Percentiles rank a stretch among this genome's conserved stretches.
Evolutionary conservation across 306 rosid species (phyloP).

Genomic region (Sindora glabra): DNA sequence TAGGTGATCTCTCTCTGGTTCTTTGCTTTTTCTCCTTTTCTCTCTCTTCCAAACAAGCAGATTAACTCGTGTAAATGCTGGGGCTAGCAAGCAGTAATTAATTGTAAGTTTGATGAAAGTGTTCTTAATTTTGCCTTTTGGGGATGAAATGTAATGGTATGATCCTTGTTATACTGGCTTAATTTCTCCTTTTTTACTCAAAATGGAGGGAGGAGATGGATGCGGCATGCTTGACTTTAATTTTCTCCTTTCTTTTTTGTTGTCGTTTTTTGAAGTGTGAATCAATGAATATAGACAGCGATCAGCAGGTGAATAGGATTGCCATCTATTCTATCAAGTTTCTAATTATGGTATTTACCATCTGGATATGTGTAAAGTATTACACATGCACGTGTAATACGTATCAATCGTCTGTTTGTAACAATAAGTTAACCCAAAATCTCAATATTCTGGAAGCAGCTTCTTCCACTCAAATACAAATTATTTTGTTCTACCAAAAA

Average conservation of each 20-base stretch:
- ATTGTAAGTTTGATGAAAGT: conserved; percentile 19
- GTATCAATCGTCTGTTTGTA: neutral
- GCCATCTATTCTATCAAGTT: neutral
- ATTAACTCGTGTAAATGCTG: conserved; percentile 41
- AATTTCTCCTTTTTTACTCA: conserved; percentile 7
- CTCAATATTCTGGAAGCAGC: neutral
- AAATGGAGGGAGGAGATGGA: conserved; percentile 17
- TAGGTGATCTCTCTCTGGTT: neutral
- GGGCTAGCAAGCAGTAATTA: conserved; percentile 18
- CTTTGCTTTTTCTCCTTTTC: neutral
- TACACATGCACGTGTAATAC: neutral
- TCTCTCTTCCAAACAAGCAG: conserved; percentile 9
- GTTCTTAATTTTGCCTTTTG: conserved; percentile 25
- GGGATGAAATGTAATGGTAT: conserved; percentile 20
- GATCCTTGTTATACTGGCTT: conserved; percentile 18
- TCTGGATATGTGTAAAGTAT: neutral
- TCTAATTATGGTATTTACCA: neutral
- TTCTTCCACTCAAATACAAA: too few species aligned
- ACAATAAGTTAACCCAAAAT: too few species aligned
- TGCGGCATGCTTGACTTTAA: conserved; percentile 10
- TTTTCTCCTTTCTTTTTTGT: neutral
- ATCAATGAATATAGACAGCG: conserved; percentile 10
- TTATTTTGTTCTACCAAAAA: too few species aligned
- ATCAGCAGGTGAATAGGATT: conserved; percentile 8
- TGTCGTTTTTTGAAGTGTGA: conserved; percentile 11